phyloP scores from a whole-genome alignment of 805 yeast genomes.

The Candida golubevii region DNA sequence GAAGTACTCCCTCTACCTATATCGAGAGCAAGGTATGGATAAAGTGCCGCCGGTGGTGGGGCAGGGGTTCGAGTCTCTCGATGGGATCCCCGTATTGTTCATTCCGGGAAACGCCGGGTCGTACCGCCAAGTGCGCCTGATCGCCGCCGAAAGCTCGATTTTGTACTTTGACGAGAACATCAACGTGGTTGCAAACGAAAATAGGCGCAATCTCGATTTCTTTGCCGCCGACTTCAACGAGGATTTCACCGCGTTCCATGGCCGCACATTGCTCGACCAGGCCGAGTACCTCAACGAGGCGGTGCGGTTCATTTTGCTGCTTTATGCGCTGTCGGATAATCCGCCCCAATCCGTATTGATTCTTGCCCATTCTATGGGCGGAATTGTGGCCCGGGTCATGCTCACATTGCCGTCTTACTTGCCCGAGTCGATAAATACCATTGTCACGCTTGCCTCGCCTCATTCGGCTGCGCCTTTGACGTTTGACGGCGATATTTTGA shows the following conservation, averaged over 20 bases:
- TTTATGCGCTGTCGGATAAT: conserved; percentile 45
- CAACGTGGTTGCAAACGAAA: conserved; percentile 23
- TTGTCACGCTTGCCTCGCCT: conserved; percentile 84
- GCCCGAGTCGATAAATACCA: conserved; percentile 71
- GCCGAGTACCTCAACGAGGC: conserved; percentile 93
- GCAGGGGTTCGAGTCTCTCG: conserved; percentile 29
- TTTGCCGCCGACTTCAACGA: conserved; percentile 93
- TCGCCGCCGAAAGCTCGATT: conserved; percentile 78
- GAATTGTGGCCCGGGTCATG: conserved; percentile 85
- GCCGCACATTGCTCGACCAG: conserved; percentile 87
- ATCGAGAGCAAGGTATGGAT: conserved; percentile 78
- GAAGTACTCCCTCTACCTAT: conserved; percentile 79
- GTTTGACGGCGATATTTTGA: conserved; percentile 82
- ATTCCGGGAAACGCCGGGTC: conserved; percentile 99
- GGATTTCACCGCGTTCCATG: conserved; percentile 95
- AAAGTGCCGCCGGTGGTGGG: conserved; percentile 42
- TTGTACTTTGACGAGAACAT: conserved; percentile 38
- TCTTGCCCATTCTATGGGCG: conserved; percentile 96
- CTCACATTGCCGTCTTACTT: conserved; percentile 73
- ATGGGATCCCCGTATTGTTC: conserved; percentile 85
- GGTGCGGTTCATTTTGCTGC: conserved; percentile 62
- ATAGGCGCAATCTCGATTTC: conserved; percentile 61
- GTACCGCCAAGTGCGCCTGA: conserved; percentile 80
- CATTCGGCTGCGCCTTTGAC: conserved; percentile 91
- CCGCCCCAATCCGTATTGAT: conserved; percentile 71